These are phyloP conservation scores for Stylonectria norvegica DNA, from an alignment of 2,329 filamentous ascomycete genomes.

Conservation along the genomic window DNA sequence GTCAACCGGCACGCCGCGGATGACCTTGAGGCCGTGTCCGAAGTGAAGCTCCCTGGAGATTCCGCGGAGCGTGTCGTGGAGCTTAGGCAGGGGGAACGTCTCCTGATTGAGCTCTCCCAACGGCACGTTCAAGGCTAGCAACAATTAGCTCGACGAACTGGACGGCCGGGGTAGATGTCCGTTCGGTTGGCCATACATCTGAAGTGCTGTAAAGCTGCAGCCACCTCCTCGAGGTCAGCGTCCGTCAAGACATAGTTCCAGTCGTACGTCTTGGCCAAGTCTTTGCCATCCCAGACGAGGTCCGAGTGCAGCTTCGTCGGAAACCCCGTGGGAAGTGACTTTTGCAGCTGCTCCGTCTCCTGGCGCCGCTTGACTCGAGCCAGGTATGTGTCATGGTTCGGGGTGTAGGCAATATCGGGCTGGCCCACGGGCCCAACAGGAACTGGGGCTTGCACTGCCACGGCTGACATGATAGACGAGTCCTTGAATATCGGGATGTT, in stretches of 20 bases:
- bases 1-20: constrained; percentile 53
- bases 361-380: constrained; percentile 45
- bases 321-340: constrained; percentile 47
- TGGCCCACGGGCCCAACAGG: constrained; percentile 40
- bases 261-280: constrained; percentile 44
- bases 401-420: constrained; percentile 57
- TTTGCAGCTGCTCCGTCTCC: constrained; percentile 38
- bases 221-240: constrained; percentile 48
- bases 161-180: too few species aligned
- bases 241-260: constrained; percentile 51
- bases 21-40: constrained; percentile 57
- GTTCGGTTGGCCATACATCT: constrained; percentile 36
- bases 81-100: constrained; percentile 14
- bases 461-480: constrained; percentile 4
- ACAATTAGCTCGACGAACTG: too few species aligned
- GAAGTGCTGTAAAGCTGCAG: constrained; percentile 40
- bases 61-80: constrained; percentile 41
- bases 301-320: constrained; percentile 45
- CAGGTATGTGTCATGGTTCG: constrained; percentile 51
- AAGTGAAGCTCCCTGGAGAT: constrained; percentile 52
- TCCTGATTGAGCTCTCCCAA: constrained; percentile 33
- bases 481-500: not conserved
- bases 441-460: constrained; percentile 7
- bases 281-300: constrained; percentile 56
- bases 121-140: constrained; percentile 33